phyloP scores from a whole-genome alignment of 768 basidiomycete genomes.

The Lactifluus rugatus region DNA sequence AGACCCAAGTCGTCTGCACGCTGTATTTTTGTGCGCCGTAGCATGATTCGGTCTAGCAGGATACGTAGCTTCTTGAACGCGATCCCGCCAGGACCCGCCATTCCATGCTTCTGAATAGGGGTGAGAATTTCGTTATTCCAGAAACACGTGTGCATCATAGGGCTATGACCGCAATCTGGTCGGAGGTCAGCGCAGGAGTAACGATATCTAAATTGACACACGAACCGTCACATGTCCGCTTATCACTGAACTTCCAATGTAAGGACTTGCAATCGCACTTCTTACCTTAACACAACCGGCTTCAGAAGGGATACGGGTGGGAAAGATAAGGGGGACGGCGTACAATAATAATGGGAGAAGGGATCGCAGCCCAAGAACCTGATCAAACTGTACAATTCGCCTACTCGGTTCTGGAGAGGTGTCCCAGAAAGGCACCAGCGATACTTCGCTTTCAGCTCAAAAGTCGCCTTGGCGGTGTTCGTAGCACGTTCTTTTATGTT shows the following conservation, averaged over 20 bases:
- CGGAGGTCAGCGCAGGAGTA: not conserved
- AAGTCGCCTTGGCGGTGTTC: constrained; percentile 95
- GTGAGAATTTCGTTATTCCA: constrained; percentile 97
- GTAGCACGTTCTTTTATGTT: constrained; percentile 95
- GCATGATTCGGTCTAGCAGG: constrained; percentile 90
- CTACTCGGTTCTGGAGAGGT: constrained; percentile 96
- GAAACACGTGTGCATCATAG: constrained; percentile 88
- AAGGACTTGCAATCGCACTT: constrained; percentile 87
- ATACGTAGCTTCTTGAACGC: constrained; percentile 92
- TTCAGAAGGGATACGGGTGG: not conserved
- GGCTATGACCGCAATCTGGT: constrained; percentile 72
- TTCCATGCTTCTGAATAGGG: constrained; percentile 88
- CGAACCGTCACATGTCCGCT: constrained; percentile 72
- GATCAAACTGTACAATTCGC: constrained; percentile 92
- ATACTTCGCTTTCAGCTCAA: constrained; percentile 70
- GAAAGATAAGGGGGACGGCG: constrained; percentile 21
- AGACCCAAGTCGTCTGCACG: constrained; percentile 92
- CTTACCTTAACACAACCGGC: constrained; percentile 49
- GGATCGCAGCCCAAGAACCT: constrained; percentile 90
- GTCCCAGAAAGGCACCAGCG: constrained; percentile 97
- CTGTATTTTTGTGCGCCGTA: constrained; percentile 86
- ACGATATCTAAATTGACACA: constrained; percentile 3
- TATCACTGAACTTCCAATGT: constrained; percentile 89
- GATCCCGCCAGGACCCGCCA: constrained; percentile 62
- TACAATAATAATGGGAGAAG: constrained; percentile 87